Conservation (phyloP, 2,329 filamentous ascomycete species). For the Talaromyces marneffei region DNA sequence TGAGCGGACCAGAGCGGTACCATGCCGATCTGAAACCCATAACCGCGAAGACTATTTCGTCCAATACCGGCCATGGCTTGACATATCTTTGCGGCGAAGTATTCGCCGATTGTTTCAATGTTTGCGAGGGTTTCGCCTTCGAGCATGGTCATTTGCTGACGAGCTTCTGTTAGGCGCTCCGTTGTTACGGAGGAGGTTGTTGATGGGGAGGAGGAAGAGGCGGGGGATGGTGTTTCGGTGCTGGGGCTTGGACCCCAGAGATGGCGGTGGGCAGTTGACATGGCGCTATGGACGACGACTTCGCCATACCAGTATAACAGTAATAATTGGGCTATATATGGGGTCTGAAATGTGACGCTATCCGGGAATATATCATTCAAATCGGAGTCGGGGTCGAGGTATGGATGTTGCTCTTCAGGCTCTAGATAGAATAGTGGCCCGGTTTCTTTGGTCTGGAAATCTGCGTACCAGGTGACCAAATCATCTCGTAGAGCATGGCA, state of each 20-base stretch:
- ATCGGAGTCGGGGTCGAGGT: constrained; percentile 11
- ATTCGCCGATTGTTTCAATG: constrained; percentile 9
- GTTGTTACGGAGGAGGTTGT: background rate
- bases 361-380: constrained; percentile 11
- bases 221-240: background rate
- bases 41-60: constrained; percentile 12
- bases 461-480: constrained; percentile 10
- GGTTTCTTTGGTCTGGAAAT: constrained; percentile 11
- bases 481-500: constrained; percentile 11
- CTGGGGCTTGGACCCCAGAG: background rate
- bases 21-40: constrained; percentile 13
- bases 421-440: constrained; percentile 12
- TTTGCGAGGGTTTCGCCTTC: constrained; percentile 3
- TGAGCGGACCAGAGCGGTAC: constrained; percentile 14
- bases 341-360: constrained; percentile 9
- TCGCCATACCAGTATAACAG: constrained; percentile 14
- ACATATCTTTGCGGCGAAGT: constrained; percentile 14
- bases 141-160: background rate
- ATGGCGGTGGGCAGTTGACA: constrained; percentile 9
- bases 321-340: constrained; percentile 12
- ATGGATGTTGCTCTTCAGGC: constrained; percentile 14
- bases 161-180: background rate
- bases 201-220: background rate
- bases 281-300: constrained; percentile 13
- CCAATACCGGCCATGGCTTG: constrained; percentile 14